Conservation (phyloP, 768 basidiomycete species). For the Crassisporium funariophilum region DNA sequence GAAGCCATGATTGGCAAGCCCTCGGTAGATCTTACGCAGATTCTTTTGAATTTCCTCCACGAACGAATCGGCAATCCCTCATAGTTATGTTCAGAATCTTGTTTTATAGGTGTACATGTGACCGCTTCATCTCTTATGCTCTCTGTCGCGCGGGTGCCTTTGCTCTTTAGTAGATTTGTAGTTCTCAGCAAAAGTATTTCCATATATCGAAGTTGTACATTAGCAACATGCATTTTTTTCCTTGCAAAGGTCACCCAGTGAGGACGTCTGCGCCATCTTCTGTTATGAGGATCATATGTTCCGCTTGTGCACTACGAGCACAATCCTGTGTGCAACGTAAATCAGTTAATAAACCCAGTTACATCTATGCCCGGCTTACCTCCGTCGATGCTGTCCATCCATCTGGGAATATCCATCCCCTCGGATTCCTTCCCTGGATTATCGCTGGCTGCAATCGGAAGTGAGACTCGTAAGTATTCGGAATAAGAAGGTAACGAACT, state of each 20-base stretch:
- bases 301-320: conserved; percentile 81
- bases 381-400: conserved; percentile 94
- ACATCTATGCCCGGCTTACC: conserved; percentile 39
- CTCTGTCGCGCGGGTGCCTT: too few relatives aligned
- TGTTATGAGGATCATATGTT: conserved; percentile 88
- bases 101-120: too few relatives aligned
- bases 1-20: conserved; percentile 47
- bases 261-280: conserved; percentile 77
- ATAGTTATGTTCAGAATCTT: too few relatives aligned
- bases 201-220: too few relatives aligned
- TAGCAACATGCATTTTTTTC: too few relatives aligned
- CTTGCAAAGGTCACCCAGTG: conserved; percentile 55
- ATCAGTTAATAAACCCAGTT: not conserved
- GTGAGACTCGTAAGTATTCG: not conserved
- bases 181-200: too few relatives aligned
- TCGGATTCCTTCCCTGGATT: conserved; percentile 71
- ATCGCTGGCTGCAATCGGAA: conserved; percentile 66
- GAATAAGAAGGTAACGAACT: conserved; percentile 37
- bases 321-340: conserved; percentile 56
- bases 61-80: conserved; percentile 54
- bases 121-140: too few relatives aligned
- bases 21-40: conserved; percentile 56
- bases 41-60: conserved; percentile 66
- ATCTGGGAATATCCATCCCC: conserved; percentile 82
- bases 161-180: too few relatives aligned